Conservation (phyloP, 805 yeast species). For the Candida tammaniensis region DNA sequence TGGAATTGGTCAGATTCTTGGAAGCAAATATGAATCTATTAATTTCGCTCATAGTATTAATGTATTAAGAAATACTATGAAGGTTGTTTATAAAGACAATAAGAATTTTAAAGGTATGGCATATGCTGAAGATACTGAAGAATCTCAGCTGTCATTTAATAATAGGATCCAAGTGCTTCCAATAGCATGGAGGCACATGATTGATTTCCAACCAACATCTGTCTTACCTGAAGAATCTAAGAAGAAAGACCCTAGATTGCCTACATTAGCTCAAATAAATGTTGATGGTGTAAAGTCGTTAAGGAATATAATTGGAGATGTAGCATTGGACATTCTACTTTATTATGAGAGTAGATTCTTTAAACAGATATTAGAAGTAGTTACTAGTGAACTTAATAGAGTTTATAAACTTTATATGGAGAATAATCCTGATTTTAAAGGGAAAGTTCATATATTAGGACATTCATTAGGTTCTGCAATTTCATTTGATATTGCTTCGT, state of each 20-base stretch:
- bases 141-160: constrained; percentile 26
- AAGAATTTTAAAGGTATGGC: constrained; percentile 36
- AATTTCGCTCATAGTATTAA: constrained; percentile 86
- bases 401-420: constrained; percentile 57
- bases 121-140: constrained; percentile 21
- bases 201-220: constrained; percentile 56
- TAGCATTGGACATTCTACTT: constrained; percentile 76
- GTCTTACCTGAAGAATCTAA: constrained; percentile 27
- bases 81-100: constrained; percentile 44
- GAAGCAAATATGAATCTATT: constrained; percentile 72
- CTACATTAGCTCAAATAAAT: constrained; percentile 68
- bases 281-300: constrained; percentile 75
- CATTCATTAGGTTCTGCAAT: constrained; percentile 93
- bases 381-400: constrained; percentile 59
- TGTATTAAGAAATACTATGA: constrained; percentile 57
- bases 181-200: constrained; percentile 83
- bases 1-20: constrained; percentile 91
- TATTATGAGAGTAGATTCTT: constrained; percentile 72
- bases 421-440: constrained; percentile 70
- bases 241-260: constrained; percentile 43
- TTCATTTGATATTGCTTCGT: constrained; percentile 66
- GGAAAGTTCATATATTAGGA: constrained; percentile 79
- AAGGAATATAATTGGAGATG: constrained; percentile 80
- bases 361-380: constrained; percentile 58
- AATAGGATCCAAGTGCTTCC: constrained; percentile 82